Evolutionary conservation across 1,284 basidiomycete genomes (phyloP).

Genomic region (Trichosporon inkin): DNA sequence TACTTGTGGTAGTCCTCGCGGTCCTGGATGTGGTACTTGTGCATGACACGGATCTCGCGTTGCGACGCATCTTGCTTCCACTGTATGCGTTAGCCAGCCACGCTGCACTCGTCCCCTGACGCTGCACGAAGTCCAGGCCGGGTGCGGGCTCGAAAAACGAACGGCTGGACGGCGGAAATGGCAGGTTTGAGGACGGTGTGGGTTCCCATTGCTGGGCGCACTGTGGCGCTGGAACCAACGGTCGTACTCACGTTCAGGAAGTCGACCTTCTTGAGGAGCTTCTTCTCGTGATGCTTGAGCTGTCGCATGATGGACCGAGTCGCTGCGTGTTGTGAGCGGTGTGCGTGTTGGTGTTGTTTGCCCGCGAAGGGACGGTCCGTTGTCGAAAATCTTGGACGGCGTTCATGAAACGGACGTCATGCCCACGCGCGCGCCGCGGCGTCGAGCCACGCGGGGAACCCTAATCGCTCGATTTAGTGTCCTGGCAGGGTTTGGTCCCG

Average conservation of each 20-base stretch:
- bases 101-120: not conserved
- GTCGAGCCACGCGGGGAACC: conserved; percentile 1
- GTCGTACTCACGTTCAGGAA: conserved; percentile 68
- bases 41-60: conserved; percentile 91
- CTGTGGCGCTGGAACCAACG: not conserved
- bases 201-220: not conserved
- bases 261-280: conserved; percentile 90
- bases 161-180: not conserved
- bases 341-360: not conserved
- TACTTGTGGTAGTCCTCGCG: conserved; percentile 90
- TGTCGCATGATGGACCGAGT: conserved; percentile 60
- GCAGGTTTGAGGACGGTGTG: not conserved
- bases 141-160: not conserved
- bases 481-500: not conserved
- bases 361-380: not conserved
- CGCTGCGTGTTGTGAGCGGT: not conserved
- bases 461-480: conserved; percentile 5
- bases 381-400: not conserved
- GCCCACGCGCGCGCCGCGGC: conserved; percentile 2
- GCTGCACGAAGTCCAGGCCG: not conserved
- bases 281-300: conserved; percentile 90
- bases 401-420: conserved; percentile 5
- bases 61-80: conserved; percentile 95
- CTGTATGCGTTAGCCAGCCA: conserved; percentile 50
- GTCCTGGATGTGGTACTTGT: conserved; percentile 90